Evolutionary conservation across 139 green algal species (phyloP).

Genomic region (Picochlorum sp.): DNA sequence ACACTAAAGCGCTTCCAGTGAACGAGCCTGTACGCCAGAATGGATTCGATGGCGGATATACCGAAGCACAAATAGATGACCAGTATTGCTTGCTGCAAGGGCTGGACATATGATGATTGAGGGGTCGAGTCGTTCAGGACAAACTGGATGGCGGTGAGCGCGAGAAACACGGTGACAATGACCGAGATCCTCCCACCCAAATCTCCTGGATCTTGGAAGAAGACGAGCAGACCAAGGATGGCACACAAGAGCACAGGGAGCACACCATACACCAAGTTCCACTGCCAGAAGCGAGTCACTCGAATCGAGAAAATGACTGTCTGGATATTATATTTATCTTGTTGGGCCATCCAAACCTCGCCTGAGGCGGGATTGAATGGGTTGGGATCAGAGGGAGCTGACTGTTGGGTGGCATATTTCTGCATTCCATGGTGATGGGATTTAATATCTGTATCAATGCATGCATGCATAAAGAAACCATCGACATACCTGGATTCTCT

Average conservation of each 20-base stretch:
- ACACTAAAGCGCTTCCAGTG: background rate
- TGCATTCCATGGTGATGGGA: background rate
- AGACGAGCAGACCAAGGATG: conserved; percentile 23
- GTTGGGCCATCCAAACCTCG: too few species aligned
- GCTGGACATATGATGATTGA: background rate
- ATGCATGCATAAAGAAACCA: background rate
- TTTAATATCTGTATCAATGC: too few species aligned
- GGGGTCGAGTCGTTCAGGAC: conserved; percentile 8
- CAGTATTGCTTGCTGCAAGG: conserved; percentile 4
- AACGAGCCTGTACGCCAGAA: background rate
- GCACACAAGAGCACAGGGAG: conserved; percentile 23
- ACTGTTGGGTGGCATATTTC: background rate
- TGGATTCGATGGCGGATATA: background rate
- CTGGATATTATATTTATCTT: background rate
- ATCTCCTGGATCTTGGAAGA: conserved; percentile 12
- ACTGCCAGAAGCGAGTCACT: background rate
- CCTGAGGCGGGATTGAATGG: background rate
- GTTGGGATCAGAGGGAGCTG: background rate
- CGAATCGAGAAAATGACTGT: background rate
- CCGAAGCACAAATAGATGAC: background rate
- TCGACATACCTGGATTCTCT: background rate
- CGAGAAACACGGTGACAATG: conserved; percentile 27
- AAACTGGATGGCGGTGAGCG: conserved; percentile 6
- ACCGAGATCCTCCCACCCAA: conserved; percentile 23
- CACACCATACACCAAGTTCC: conserved; percentile 4